Evolutionary conservation across 352 stramenopile species (phyloP).

Genomic region (Phytophthora niederhauseri): DNA sequence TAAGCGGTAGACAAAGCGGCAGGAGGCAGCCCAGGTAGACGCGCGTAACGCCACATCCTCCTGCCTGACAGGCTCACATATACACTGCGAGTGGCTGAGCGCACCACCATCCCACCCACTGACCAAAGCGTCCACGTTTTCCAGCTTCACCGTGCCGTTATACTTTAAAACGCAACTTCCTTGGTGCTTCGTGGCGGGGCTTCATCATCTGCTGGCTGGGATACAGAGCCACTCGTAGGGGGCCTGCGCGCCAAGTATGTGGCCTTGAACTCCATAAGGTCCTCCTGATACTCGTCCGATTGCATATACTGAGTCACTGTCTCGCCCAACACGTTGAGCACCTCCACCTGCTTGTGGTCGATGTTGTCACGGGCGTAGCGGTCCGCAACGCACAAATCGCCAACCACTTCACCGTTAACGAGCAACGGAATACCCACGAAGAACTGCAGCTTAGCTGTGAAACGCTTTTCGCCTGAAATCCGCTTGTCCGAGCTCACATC

Average conservation of each 20-base stretch:
- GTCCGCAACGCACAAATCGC: constrained; percentile 87
- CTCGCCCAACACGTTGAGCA: constrained; percentile 87
- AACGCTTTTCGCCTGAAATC: constrained; percentile 88
- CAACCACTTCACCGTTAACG: constrained; percentile 85
- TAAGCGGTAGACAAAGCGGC: constrained; percentile 23
- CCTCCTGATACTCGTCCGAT: constrained; percentile 79
- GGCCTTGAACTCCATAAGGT: constrained; percentile 73
- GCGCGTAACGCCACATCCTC: constrained; percentile 23
- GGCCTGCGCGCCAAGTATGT: constrained; percentile 32
- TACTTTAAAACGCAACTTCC: constrained; percentile 85
- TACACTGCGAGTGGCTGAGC: constrained; percentile 26
- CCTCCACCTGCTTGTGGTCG: constrained; percentile 85
- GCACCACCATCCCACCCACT: constrained; percentile 8
- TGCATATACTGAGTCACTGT: constrained; percentile 91
- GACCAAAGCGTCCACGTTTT: constrained; percentile 21
- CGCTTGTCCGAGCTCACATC: constrained; percentile 89
- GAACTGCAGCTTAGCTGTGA: constrained; percentile 86
- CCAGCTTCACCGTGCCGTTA: constrained; percentile 24
- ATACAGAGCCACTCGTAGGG: constrained; percentile 21
- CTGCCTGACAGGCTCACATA: constrained; percentile 33
- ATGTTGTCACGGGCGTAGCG: constrained; percentile 79
- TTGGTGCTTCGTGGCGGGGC: constrained; percentile 46
- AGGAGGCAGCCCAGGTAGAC: constrained; percentile 19
- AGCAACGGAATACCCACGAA: constrained; percentile 89
- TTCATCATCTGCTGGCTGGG: constrained; percentile 36